Evolutionary conservation across 148 eudicot species (phyloP), one percentile per base, ranked within the genome.

Genomic region (Cornus controversa): DNA sequence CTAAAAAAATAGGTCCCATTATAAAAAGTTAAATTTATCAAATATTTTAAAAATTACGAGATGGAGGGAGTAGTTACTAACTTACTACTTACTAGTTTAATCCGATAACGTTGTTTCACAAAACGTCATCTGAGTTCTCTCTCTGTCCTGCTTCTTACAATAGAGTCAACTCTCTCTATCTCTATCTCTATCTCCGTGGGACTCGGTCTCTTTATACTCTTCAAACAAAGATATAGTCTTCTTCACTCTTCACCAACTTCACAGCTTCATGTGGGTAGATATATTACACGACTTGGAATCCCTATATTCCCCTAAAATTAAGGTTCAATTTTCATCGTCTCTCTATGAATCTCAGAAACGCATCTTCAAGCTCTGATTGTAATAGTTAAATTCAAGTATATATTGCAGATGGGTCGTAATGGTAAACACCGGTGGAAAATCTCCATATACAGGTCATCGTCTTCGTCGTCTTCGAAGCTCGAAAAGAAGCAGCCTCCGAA

Each of bases 391-490:
- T 74, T 74, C 57, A 68, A 36, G 14, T 71, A 25, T 45, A 71
- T 40, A 71, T 27, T 23, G 16, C 5, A 76, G 3, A 80, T 84
- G 85, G 87, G 81, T 4, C 77, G 85, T 60, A 76, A 64, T 8
- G 78, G 79, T 25, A 86, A 77, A 73, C 79, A 63, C 77, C 47
- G 83, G n/a, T 85, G 88, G 90, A 83, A 74, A 71, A 47, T 85
- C 77, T 80, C 77, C 1, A 45, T 80, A 5, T 27, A 70, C 77
- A 78, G 82, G n/a, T 25, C 76, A 29, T 47, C 83, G 23, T 22
- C 57, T 3, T 34, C 53, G n/a, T 47, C 83, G 18, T 14, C 57
- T 3, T 34, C 53, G 13, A 67, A 79, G 29, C 64, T 64, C 70
- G 70, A 27, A 9, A 71, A 60, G 18, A 71, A 75, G 42, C 70